Evolutionary conservation across 2,329 filamentous ascomycete species (phyloP).

Genomic region (Chalara sp.): DNA sequence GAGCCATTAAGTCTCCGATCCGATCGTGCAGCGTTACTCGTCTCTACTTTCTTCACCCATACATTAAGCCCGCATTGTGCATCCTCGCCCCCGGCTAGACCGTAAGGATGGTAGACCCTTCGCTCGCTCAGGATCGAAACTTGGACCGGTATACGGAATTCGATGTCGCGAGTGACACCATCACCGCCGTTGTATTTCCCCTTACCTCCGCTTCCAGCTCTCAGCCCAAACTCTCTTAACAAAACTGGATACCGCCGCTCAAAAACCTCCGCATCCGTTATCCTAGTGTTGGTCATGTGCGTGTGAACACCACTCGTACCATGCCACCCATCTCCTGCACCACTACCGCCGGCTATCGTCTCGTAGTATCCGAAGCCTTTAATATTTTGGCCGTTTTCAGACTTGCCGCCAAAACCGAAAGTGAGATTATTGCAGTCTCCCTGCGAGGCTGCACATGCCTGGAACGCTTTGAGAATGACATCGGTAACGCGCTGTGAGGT

Average conservation of each 20-base stretch:
- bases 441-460: constrained; percentile 70
- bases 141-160: constrained; percentile 72
- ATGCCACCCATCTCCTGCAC: constrained; percentile 66
- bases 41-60: constrained; percentile 72
- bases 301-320: constrained; percentile 69
- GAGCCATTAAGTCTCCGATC: constrained; percentile 26
- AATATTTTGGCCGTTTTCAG: constrained; percentile 48
- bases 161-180: constrained; percentile 71
- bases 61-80: constrained; percentile 75
- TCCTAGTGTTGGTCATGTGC: constrained; percentile 80
- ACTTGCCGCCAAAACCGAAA: constrained; percentile 71
- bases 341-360: constrained; percentile 72
- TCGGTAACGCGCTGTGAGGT: constrained; percentile 78
- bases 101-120: constrained; percentile 71
- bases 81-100: constrained; percentile 75
- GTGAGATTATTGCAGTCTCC: constrained; percentile 82
- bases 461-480: constrained; percentile 74
- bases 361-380: constrained; percentile 84
- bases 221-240: constrained; percentile 60
- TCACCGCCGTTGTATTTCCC: constrained; percentile 65
- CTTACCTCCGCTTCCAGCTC: constrained; percentile 52
- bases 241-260: constrained; percentile 71
- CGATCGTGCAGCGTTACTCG: constrained; percentile 43
- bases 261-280: constrained; percentile 73
- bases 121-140: constrained; percentile 74